These are phyloP conservation scores for Lachancea kluyveri DNA, from an alignment of 805 yeast species.

Conservation along the genomic window DNA sequence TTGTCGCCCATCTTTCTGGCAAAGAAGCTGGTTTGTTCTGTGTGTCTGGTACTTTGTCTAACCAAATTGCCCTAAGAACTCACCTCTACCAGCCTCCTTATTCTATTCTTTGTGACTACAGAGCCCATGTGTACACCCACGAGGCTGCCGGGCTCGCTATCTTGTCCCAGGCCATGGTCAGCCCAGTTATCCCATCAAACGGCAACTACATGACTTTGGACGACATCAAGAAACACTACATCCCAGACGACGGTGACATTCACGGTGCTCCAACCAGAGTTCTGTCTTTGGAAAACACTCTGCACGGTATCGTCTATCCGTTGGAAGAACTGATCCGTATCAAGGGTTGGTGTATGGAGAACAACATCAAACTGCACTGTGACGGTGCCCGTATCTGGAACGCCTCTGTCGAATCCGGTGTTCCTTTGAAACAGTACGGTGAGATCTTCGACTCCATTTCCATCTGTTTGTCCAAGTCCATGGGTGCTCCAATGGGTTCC, in stretches of 20 bases:
- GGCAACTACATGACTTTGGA: slow-evolving; percentile 74
- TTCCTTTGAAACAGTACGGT: slow-evolving; percentile 65
- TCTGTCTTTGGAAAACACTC: slow-evolving; percentile 80
- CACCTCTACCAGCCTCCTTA: slow-evolving; percentile 69
- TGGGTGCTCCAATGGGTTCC: slow-evolving; percentile 93
- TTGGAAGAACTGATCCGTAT: slow-evolving; percentile 69
- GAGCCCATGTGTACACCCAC: slow-evolving; percentile 75
- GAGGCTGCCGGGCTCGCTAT: slow-evolving; percentile 93
- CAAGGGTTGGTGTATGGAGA: slow-evolving; percentile 57
- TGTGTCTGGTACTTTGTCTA: slow-evolving; percentile 85
- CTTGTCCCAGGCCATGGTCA: slow-evolving; percentile 86
- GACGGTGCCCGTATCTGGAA: slow-evolving; percentile 97
- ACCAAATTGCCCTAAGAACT: slow-evolving; percentile 77
- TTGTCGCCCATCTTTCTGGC: slow-evolving; percentile 65
- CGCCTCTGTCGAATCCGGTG: slow-evolving; percentile 64
- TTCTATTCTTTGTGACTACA: slow-evolving; percentile 76
- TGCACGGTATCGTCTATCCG: slow-evolving; percentile 80
- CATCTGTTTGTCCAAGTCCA: slow-evolving; percentile 78
- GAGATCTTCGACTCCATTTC: slow-evolving; percentile 82
- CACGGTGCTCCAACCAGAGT: slow-evolving; percentile 86
- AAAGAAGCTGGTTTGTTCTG: slow-evolving; percentile 78
- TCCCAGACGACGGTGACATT: slow-evolving; percentile 73
- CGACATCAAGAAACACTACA: slow-evolving; percentile 57
- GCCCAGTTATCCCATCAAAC: slow-evolving; percentile 72
- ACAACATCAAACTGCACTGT: slow-evolving; percentile 62